Evolutionary conservation across 2,329 filamentous ascomycete genomes (phyloP).

Genomic region (Alternaria ethzedia): DNA sequence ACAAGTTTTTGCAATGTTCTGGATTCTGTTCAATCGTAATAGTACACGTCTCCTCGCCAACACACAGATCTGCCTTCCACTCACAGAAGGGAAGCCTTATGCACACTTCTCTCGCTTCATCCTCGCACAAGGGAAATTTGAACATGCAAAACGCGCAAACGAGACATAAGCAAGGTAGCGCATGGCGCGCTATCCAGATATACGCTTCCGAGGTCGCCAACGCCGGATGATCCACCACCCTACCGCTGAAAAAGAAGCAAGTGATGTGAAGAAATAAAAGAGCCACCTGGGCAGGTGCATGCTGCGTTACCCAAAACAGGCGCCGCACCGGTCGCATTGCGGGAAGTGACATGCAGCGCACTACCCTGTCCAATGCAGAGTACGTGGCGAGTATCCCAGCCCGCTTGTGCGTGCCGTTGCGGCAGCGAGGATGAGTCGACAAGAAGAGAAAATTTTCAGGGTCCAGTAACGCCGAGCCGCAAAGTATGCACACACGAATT

Average conservation of each 20-base stretch:
- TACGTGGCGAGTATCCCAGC: constrained; percentile 40
- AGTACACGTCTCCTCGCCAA: constrained; percentile 9
- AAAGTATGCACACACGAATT: background rate
- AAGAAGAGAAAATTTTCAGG: constrained; percentile 20
- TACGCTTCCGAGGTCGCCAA: constrained; percentile 2
- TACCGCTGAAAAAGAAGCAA: constrained; percentile 8
- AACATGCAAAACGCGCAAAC: constrained; percentile 7
- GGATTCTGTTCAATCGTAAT: constrained; percentile 14
- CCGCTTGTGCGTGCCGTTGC: constrained; percentile 18
- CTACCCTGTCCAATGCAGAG: background rate
- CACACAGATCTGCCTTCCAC: background rate
- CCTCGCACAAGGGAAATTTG: constrained; percentile 13
- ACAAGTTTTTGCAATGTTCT: background rate
- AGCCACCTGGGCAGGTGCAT: constrained; percentile 6
- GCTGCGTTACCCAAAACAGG: background rate
- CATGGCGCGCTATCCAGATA: background rate
- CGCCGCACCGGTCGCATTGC: background rate
- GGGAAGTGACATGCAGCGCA: constrained; percentile 7
- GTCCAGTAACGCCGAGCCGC: background rate
- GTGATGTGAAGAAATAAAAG: constrained; percentile 9
- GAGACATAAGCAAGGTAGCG: constrained; percentile 5
- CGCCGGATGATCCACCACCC: constrained; percentile 5
- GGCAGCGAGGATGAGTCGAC: constrained; percentile 20
- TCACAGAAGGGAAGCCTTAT: background rate
- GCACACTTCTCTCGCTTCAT: constrained; percentile 17